Base-by-base conservation (phyloP, 139 green algal species). In the Chlamydomonas sphaeroides region DNA sequence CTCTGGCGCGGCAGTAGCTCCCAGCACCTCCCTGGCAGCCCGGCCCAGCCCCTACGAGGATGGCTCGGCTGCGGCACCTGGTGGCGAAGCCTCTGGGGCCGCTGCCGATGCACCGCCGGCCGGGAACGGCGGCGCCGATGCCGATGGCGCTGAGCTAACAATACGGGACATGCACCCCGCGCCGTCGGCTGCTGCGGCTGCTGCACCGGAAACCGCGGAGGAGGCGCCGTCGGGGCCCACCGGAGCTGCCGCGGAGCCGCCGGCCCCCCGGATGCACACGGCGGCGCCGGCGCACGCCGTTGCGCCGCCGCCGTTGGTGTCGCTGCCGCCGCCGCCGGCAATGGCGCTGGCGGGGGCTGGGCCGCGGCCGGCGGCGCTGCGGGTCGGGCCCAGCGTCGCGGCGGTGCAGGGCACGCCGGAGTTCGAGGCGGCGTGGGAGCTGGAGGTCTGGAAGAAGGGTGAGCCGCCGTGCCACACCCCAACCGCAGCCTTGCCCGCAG, bases 391-490 rank as follows among this genome's bases (percentile, higher is more conserved):
- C n/a, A n/a, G n/a, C n/a, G n/a, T 32, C 25, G 14, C 18, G 25
- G 21, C 59, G 48, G 32, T 65, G 76, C 36, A 17, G 10, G 63
- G 25, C 32, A 5, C 35, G 48, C 86, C 84, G 0, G 91, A 95
- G 78, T 92, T 91, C 39, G 56, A 88, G 30, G 88, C 75, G 8
- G 90, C 92, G 0, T 95, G 85, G 68, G 86, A 94, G 83, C 85
- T 95, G 48, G 92, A 95, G 75, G 81, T 91, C 4, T 95, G 92
- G 92, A 92, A 92, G 69, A 90, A 87, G 83, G 85, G 85, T 89
- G 63, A 26, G 80, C 5, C 45, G 14, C 45, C n/a, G n/a, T n/a
- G n/a, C n/a, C n/a, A n/a, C n/a, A n/a, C n/a, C n/a, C n/a, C n/a
- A n/a, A n/a, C n/a, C n/a, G n/a, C n/a, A n/a, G n/a, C n/a, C n/a